Evolutionary conservation across 805 yeast species (phyloP), one percentile per base, ranked within the genome.

Genomic region (Komagataella kurtzmanii): DNA sequence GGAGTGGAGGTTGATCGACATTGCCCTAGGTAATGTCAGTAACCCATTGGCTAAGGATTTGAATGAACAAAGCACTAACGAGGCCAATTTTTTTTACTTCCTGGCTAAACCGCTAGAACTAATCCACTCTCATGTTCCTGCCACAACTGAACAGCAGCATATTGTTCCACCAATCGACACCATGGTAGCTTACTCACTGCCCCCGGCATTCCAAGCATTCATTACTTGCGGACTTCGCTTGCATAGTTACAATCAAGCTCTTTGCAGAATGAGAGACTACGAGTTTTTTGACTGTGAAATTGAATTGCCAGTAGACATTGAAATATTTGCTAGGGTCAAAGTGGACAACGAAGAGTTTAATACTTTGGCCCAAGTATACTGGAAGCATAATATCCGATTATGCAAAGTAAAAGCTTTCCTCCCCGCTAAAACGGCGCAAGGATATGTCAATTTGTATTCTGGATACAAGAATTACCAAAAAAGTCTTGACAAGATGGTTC

Each of bases 91-190:
- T 14, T 83, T 80, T 61, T 93, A 87, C 65, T 91, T 90, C 66
- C 65, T 93, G 54, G 71, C 85, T 2, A 79, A 82, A 57, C 99
- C 99, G 1, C 66, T 81, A 51, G 77, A 81, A 52, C 62, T 88
- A 46, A 77, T 93, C 14, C 84, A 83, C 55, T 85, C 97, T 0
- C 99, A 93, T 65, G 80, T 88, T 48, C 98, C 99, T 12, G 73
- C 80, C 17, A 80, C 80, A 53, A 79, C 79, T 46, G 83, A 79
- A 54, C 83, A 86, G 56, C 99, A 93, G 65, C 96, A 87, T 66
- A 78, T 91, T 18, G 74, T 79, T 30, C 98, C 97, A 3, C 87
- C 95, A 2, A 69, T 91, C 54, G 90, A 87, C 55, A 84, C 85
- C 43, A 74, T 80, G 56, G 79, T 84, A 19, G 90, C 93, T 14